Base-by-base conservation (phyloP, 345 rosid genomes). In the Populus nigra region DNA sequence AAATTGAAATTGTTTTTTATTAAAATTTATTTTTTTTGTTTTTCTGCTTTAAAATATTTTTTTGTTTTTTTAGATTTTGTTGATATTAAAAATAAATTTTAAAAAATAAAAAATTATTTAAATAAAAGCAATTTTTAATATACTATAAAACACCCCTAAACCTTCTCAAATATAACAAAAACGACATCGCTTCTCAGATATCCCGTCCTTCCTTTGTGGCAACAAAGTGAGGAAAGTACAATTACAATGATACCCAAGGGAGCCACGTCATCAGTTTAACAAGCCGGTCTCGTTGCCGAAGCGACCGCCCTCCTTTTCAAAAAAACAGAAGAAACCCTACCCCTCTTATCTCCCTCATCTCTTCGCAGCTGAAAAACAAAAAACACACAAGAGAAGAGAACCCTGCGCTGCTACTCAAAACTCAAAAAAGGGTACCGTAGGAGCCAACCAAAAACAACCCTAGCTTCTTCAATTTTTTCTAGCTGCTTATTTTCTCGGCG, bases 261-360 rank as follows among this genome's bases (percentile, higher is more conserved):
- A 53, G 23, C 65, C 65, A 59, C 65, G 65, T 59, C 65, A 59
- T 59, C 65, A 59, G 16, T 59, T 59, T 10, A 23, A 59, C 3
- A 23, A 59, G 29, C 29, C 65, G 65, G 65, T 59, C 29, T 59
- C 65, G 16, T 59, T n/a, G 65, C 65, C 65, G 65, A 59, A 23
- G 65, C 65, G 65, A 59, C 65, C 65, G 65, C 65, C 29, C 65
- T 59, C 0, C 65, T 59, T 59, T 59, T 59, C 65, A 59, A 59
- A 59, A 59, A 59, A 23, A 57, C n/a, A n/a, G 65, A 59, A 59
- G 29, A 59, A 59, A 59, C 65, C 65, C 65, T 59, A 59, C 65
- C 65, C 65, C 29, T 59, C 65, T 23, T 59, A 59, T 59, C 65
- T 59, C 65, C 65, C 27, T n/a, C 23, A 59, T 23, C 29, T n/a